Conservation (phyloP, 2,329 filamentous ascomycete genomes). For the Rutstroemia sp. region DNA sequence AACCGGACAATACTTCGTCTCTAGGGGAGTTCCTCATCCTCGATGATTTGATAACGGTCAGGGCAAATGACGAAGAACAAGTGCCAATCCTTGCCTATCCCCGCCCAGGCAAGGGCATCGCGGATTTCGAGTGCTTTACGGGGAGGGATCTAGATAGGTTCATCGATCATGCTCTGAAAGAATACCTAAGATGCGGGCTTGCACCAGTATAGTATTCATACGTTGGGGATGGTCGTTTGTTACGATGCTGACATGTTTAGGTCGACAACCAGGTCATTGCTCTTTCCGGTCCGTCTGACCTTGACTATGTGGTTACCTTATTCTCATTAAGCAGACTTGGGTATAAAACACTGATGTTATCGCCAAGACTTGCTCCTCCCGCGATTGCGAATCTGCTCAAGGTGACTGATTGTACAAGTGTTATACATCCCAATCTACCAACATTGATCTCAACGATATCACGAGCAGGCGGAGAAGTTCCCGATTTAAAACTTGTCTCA, state of each 20-base stretch:
- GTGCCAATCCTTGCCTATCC: slow-evolving; percentile 14
- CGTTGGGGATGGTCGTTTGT: not conserved
- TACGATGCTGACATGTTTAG: not conserved
- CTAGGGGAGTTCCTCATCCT: slow-evolving; percentile 4
- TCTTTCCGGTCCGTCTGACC: slow-evolving; percentile 22
- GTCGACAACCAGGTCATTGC: slow-evolving; percentile 11
- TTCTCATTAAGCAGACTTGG: slow-evolving; percentile 45
- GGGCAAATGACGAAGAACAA: slow-evolving; percentile 12
- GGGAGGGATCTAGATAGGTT: slow-evolving; percentile 13
- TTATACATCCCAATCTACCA: slow-evolving; percentile 9
- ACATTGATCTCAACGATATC: not conserved
- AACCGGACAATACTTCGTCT: not conserved
- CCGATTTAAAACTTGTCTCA: not conserved
- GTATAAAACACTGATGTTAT: slow-evolving; percentile 45
- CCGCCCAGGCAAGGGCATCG: slow-evolving; percentile 7
- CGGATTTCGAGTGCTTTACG: slow-evolving; percentile 16
- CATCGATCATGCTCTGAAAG: slow-evolving; percentile 14
- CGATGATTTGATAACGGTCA: slow-evolving; percentile 11
- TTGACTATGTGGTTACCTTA: slow-evolving; percentile 43
- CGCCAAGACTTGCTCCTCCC: slow-evolving; percentile 41
- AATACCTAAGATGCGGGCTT: not conserved
- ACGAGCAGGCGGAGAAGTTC: not conserved
- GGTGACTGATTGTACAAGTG: slow-evolving; percentile 25
- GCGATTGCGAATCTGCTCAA: slow-evolving; percentile 41
- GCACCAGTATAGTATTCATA: not conserved